Evolutionary conservation across 148 eudicot genomes (phyloP), one percentile per base, ranked within the genome.

Genomic region (Vaccinium macrocarpon): DNA sequence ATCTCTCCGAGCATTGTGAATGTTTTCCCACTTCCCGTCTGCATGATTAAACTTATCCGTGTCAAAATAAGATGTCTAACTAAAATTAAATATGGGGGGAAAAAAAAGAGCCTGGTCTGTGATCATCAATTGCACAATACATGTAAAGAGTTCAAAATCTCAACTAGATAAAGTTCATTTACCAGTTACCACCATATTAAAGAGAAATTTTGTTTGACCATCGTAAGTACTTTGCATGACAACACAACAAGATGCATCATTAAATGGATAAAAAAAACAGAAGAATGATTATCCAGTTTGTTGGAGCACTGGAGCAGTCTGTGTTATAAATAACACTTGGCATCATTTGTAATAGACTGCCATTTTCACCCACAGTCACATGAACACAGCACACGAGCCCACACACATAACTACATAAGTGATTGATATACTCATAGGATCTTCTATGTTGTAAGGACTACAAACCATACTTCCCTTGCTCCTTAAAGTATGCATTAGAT

Each of bases 1-100:
- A 93, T 93, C 87, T 95, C 98, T n/a, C 99, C 99, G 29, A 97
- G 98, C 99, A 97, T 97, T 79, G 99, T 97, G 88, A 89, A 86
- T 12, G 99, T 97, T 88, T 97, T 97, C 74, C 99, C 99, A 85
- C 99, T 97, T 88, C 99, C 99, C 19, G 99, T 97, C 99, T 97
- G 76, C 86, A 91, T 76, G 50, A 81, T 72, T 10, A 77, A 70
- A 55, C 15, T 9, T 23, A 64, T 59, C 32, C 77, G 42, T 13
- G 50, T 29, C 57, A 51, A 71, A 73, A 66, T 57, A 18, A 85
- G 8, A 56, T 55, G 23, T 55, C 32, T 42, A 80, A 38, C 6
- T 25, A 12, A 79, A 29, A 79, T 18, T 19, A 15, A 53, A 62
- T 27, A 50, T 59, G 18, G 16, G 13, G 6, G 68, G 1, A 25